Conservation (phyloP, 805 yeast genomes). For the Pichia heedii region DNA sequence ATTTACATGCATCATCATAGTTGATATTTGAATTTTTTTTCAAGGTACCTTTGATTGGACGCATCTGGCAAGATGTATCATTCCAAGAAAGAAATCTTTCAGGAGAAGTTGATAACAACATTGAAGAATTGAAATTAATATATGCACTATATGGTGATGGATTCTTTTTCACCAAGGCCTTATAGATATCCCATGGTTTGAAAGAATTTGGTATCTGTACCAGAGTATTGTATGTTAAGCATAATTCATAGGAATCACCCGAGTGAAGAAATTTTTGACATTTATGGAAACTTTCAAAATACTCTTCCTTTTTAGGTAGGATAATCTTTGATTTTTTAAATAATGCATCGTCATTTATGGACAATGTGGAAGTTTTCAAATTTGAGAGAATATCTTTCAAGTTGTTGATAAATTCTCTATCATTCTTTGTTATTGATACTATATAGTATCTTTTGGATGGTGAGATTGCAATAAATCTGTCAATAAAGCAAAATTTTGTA, state of each 20-base stretch:
- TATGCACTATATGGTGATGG: slow-evolving; percentile 92
- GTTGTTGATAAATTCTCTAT: slow-evolving; percentile 26
- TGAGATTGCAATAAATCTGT: slow-evolving; percentile 45
- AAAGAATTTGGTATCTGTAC: slow-evolving; percentile 41
- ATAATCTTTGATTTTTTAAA: slow-evolving; percentile 23
- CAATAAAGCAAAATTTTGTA: slow-evolving; percentile 63
- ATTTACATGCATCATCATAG: slow-evolving; percentile 47
- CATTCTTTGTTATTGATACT: slow-evolving; percentile 40
- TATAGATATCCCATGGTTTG: slow-evolving; percentile 73
- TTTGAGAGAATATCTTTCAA: background rate
- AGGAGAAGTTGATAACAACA: slow-evolving; percentile 82
- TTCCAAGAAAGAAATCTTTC: slow-evolving; percentile 87
- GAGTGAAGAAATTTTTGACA: slow-evolving; percentile 62
- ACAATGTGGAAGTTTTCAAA: no score
- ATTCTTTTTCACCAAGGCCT: slow-evolving; percentile 57
- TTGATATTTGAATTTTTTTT: slow-evolving; percentile 49
- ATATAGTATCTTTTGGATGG: slow-evolving; percentile 45
- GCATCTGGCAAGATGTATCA: slow-evolving; percentile 52
- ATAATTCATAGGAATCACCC: slow-evolving; percentile 92
- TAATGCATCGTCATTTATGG: background rate
- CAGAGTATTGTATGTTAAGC: slow-evolving; percentile 71
- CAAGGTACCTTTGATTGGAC: slow-evolving; percentile 97
- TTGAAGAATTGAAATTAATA: slow-evolving; percentile 56
- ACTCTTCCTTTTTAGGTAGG: slow-evolving; percentile 45
- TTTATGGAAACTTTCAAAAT: slow-evolving; percentile 43